Evolutionary conservation across 495 filamentous ascomycete genomes (phyloP).

Genomic region (Astrocystis sublimbata): DNA sequence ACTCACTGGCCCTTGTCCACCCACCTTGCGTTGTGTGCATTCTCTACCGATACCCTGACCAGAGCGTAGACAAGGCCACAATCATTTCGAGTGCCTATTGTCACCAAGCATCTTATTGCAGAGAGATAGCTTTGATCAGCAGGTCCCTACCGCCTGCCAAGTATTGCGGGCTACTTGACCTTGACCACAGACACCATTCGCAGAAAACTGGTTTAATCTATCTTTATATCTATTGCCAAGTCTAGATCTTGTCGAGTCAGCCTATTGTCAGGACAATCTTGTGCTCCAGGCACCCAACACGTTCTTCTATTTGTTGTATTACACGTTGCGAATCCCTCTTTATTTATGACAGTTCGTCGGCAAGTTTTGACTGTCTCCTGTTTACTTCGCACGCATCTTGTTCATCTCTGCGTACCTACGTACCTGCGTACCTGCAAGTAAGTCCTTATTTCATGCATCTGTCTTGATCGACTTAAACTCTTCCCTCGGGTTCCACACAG

Average conservation of each 20-base stretch:
- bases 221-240: neutral
- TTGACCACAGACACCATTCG: neutral
- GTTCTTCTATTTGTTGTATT: neutral
- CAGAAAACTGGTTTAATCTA: constrained; percentile 6
- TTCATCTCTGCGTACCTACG: neutral
- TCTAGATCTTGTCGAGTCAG: neutral
- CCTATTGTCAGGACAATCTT: neutral
- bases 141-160: neutral
- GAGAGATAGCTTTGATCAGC: constrained; percentile 12
- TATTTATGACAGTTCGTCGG: neutral
- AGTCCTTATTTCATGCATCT: neutral
- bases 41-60: neutral
- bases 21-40: neutral
- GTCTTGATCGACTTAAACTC: neutral
- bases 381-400: neutral
- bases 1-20: neutral
- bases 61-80: constrained; percentile 7
- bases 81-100: constrained; percentile 4
- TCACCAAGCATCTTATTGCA: neutral
- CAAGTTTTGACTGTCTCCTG: neutral
- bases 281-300: constrained; percentile 3
- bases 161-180: neutral
- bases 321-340: neutral
- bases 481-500: neutral
- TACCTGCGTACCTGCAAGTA: neutral